Evolutionary conservation across 2,329 filamentous ascomycete species (phyloP), one percentile per base, ranked within the genome.

Genomic region (Colletotrichum incanum): DNA sequence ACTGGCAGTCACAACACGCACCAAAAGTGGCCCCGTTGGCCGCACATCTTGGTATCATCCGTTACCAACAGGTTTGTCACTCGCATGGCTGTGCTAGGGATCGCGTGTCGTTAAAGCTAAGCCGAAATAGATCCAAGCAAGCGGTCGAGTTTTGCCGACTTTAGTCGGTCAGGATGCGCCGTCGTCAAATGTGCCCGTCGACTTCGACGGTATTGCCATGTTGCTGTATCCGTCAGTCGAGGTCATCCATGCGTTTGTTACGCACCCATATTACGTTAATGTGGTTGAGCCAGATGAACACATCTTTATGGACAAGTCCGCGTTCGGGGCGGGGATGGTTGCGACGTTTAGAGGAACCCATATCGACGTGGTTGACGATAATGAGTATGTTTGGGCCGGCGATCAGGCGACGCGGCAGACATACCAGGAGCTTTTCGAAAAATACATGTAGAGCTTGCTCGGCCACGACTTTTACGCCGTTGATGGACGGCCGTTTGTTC

Each of bases 131-230:
- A 45, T 45, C 8, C 43, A 20, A 45, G 43, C 20, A 5, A 45
- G 43, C 43, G 43, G 43, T 5, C 43, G 20, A 20, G 18, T 45
- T 5, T 20, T 45, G 16, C 43, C 43, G 77, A 65, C 79, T 3
- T 76, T 74, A 58, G 76, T 78, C 2, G 74, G 74, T 73, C 64
- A 0, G 76, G 77, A 0, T 69, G 56, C 37, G 18, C 78, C 77
- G 0, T 63, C 65, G 0, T 78, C 77, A 0, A 67, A 62, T 18
- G 31, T 74, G 2, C 74, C 76, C 0, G 76, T 78, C 3, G 74
- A 78, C 9, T 79, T 79, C 41, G 77, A 79, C 3, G 78, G 78
- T 0, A 76, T 80, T 14, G 78, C 78, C 28, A 75, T 80, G 75
- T 78, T 80, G 34, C 59, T 79, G 0, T 79, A 79, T 34, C 54